phyloP scores from a whole-genome alignment of 2,329 filamentous ascomycete species.

The Colletotrichum tamarilloi region DNA sequence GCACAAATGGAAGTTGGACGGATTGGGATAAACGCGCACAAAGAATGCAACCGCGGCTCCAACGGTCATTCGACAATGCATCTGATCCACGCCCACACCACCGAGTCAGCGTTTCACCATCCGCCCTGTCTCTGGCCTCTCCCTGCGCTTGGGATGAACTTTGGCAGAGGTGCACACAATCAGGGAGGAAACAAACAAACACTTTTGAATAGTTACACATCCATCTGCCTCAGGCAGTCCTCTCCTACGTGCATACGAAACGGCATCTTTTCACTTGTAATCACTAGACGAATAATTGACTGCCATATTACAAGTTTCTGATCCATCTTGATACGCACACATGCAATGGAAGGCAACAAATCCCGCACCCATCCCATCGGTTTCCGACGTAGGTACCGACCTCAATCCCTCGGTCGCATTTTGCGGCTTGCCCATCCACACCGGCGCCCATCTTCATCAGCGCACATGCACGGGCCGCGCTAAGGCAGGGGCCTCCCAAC shows the following conservation, averaged over 20 bases:
- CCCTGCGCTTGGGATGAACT: background rate
- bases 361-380: conserved; percentile 7
- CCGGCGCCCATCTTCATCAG: conserved; percentile 35
- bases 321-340: background rate
- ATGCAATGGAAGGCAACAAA: background rate
- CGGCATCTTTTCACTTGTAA: too few species aligned
- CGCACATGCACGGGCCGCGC: conserved; percentile 12
- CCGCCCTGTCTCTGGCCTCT: conserved; percentile 7
- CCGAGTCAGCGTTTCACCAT: conserved; percentile 32
- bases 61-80: conserved; percentile 28
- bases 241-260: too few species aligned
- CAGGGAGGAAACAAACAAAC: conserved; percentile 24
- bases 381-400: background rate
- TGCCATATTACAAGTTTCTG: too few species aligned
- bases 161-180: background rate
- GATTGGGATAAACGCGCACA: background rate
- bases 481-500: conserved; percentile 22
- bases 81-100: conserved; percentile 10
- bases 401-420: conserved; percentile 1
- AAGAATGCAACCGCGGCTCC: conserved; percentile 12
- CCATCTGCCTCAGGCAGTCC: background rate
- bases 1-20: conserved; percentile 5
- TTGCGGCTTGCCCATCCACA: conserved; percentile 21
- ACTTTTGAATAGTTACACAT: conserved; percentile 22
- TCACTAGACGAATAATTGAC: too few species aligned